Conservation (phyloP, 176 grass and related monocot genomes). For the Oryza meridionalis region DNA sequence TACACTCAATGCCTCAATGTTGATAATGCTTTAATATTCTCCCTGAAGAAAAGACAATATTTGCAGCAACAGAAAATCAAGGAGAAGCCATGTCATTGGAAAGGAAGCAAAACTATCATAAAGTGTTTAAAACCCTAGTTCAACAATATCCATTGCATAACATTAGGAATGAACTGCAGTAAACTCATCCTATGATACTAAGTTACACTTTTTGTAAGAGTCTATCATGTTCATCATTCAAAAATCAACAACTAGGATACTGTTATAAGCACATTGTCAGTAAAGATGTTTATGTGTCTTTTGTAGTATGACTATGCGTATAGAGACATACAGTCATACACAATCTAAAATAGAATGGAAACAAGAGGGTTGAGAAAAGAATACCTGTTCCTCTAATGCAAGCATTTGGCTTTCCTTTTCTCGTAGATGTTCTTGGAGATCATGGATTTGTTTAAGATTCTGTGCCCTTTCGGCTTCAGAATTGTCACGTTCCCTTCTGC, state of each 20-base stretch:
- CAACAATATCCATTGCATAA: background rate
- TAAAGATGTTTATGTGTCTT: background rate
- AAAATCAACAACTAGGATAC: background rate
- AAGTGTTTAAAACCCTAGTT: background rate
- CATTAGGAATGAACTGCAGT: background rate
- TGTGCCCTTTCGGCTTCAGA: slow-evolving; percentile 90
- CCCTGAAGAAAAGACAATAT: background rate
- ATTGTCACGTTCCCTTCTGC: slow-evolving; percentile 94
- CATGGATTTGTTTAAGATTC: slow-evolving; percentile 87
- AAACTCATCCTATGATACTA: background rate
- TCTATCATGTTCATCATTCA: slow-evolving; percentile 11
- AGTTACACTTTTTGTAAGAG: background rate
- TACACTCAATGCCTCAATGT: background rate
- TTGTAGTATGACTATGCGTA: background rate
- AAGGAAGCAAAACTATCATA: background rate
- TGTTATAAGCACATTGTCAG: background rate
- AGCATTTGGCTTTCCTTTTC: slow-evolving; percentile 90
- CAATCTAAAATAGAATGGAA: slow-evolving; percentile 33
- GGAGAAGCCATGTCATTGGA: background rate
- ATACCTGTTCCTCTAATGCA: slow-evolving; percentile 94
- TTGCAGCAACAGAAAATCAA: background rate
- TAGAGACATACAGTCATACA: background rate
- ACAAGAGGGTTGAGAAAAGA: slow-evolving; percentile 9
- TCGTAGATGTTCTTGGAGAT: slow-evolving; percentile 79
- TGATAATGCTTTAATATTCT: background rate